A percentile compares a stretch with the other conserved stretches of the same genome.
Conservation (phyloP, 1,139 yeast species). For the Yamadazyma triangularis region DNA sequence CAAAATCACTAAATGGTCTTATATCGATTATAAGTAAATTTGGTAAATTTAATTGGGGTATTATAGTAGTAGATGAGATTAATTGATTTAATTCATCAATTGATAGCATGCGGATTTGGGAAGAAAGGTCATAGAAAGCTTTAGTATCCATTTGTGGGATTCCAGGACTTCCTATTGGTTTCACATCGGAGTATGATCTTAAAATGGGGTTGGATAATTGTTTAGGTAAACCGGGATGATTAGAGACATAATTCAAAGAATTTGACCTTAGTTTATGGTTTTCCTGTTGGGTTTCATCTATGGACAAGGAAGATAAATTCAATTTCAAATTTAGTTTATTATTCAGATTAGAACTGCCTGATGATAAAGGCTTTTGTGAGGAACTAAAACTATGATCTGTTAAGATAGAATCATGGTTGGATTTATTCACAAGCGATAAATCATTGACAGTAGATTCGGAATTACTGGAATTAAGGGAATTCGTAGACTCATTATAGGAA, state of each 20-base stretch:
- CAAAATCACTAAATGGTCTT: slow-evolving; percentile 64
- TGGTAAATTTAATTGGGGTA: slow-evolving; percentile 8
- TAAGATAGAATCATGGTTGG: too few species aligned
- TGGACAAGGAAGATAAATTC: neutral
- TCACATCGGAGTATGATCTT: slow-evolving; percentile 4
- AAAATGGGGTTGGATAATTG: slow-evolving; percentile 10
- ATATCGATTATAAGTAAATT: slow-evolving; percentile 55
- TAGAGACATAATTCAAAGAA: slow-evolving; percentile 11
- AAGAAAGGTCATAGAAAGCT: neutral
- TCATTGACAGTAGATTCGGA: slow-evolving; percentile 17
- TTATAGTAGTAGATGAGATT: slow-evolving; percentile 5
- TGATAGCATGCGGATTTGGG: neutral
- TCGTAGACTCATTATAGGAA: slow-evolving; percentile 12
- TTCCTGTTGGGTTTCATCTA: neutral
- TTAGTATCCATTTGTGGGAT: neutral
- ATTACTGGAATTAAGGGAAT: slow-evolving; percentile 12
- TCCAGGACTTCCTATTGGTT: neutral
- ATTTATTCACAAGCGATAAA: too few species aligned
- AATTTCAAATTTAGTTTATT: too few species aligned
- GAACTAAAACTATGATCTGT: too few species aligned
- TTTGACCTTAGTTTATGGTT: slow-evolving; percentile 5
- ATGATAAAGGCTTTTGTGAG: too few species aligned
- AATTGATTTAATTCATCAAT: slow-evolving; percentile 3
- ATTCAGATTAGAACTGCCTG: too few species aligned
- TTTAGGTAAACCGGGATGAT: slow-evolving; percentile 9